Percentiles rank a stretch among this genome's conserved stretches.
Evolutionary conservation across 208 protist genomes (phyloP).

Genomic region (Trypanosoma conorhini): DNA sequence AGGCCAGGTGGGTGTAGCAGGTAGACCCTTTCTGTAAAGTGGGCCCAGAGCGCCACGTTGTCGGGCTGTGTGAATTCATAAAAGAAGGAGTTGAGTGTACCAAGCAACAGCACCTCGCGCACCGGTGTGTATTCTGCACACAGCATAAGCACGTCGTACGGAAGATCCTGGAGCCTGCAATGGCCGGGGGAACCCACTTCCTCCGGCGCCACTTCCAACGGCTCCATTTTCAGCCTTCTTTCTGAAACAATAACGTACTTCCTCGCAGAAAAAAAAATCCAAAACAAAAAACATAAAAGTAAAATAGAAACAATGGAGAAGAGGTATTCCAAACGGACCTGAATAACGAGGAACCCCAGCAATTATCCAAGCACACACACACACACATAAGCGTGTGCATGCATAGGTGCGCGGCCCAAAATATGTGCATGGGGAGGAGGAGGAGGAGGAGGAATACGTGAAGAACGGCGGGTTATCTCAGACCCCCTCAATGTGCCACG

Average conservation of each 20-base stretch:
- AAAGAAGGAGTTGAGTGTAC: constrained; percentile 25
- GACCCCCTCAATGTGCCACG: constrained; percentile 31
- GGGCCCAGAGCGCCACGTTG: constrained; percentile 21
- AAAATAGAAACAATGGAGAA: constrained; percentile 14
- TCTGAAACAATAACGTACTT: neutral
- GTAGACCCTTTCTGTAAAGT: constrained; percentile 29
- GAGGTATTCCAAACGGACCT: neutral
- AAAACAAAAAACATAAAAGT: neutral
- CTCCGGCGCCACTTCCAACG: neutral
- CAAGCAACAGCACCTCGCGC: constrained; percentile 22
- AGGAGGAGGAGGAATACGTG: neutral
- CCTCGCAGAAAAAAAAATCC: neutral
- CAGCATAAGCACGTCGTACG: constrained; percentile 24
- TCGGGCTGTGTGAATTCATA: neutral
- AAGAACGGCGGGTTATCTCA: constrained; percentile 18
- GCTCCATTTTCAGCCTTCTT: neutral
- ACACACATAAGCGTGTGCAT: neutral
- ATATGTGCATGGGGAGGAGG: neutral
- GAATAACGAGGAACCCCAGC: neutral
- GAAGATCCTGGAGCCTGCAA: constrained; percentile 18
- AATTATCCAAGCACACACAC: neutral
- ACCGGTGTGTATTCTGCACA: constrained; percentile 23
- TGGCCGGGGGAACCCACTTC: neutral
- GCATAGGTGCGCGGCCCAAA: constrained; percentile 1
- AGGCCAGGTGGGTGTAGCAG: constrained; percentile 20